Conservation (phyloP, 305 asterid species). For the Fraxinus dipetala region DNA sequence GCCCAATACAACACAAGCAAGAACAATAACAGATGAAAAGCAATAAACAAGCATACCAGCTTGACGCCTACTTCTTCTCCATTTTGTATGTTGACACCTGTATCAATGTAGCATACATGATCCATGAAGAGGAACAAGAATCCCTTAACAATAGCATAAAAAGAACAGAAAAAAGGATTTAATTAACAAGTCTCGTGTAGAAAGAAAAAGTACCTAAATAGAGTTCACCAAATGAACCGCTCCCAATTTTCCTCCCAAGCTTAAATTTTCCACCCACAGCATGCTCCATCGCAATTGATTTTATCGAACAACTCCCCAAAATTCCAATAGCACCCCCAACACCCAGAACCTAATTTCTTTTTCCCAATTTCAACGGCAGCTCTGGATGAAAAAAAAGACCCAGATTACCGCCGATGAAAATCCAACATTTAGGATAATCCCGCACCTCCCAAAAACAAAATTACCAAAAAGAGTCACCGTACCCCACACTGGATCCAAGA, state of each 20-base stretch:
- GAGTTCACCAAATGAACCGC: constrained; percentile 96
- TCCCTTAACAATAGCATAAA: background rate
- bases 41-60: constrained; percentile 36
- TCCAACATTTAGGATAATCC: background rate
- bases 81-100: constrained; percentile 54
- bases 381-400: constrained; percentile 13
- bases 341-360: constrained; percentile 9
- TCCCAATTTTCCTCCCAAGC: constrained; percentile 94
- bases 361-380: constrained; percentile 20
- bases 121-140: background rate
- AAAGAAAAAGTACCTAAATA: constrained; percentile 56
- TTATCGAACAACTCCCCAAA: constrained; percentile 23
- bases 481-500: constrained; percentile 28
- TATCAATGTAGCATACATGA: constrained; percentile 18
- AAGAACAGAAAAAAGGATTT: background rate
- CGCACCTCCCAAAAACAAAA: constrained; percentile 18
- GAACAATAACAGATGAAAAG: background rate
- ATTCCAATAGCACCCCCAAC: constrained; percentile 20
- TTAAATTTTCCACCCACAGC: constrained; percentile 90
- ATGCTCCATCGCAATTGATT: constrained; percentile 64
- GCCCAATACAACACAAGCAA: background rate
- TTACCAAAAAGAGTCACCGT: constrained; percentile 15
- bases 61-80: constrained; percentile 63
- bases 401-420: constrained; percentile 22
- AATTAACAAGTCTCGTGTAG: background rate